A percentile compares a stretch with the other conserved stretches of the same genome.
These are phyloP conservation scores for Boletus speciosus DNA, from an alignment of 768 basidiomycete genomes.

Conservation along the genomic window DNA sequence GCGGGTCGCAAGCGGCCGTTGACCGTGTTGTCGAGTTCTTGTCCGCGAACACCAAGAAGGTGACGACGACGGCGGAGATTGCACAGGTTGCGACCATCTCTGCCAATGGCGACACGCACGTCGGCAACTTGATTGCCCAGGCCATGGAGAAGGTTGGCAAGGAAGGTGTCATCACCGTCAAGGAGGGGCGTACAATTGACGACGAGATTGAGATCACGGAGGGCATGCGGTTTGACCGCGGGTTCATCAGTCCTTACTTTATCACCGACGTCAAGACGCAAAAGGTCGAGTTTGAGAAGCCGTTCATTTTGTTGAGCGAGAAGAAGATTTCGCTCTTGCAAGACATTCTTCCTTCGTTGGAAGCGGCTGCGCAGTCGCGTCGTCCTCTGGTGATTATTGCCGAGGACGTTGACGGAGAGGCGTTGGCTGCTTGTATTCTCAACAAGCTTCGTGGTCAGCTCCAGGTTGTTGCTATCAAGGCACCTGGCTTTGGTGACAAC, in stretches of 20 bases:
- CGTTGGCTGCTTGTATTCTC: conserved; percentile 94
- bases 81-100: conserved; percentile 98
- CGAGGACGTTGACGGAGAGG: conserved; percentile 97
- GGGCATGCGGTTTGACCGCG: conserved; percentile 99
- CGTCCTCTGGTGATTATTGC: conserved; percentile 96
- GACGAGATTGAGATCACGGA: conserved; percentile 99
- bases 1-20: conserved; percentile 96
- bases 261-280: conserved; percentile 97
- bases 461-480: conserved; percentile 91
- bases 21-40: conserved; percentile 93
- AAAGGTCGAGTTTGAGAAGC: conserved; percentile 97
- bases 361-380: conserved; percentile 73
- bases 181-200: conserved; percentile 96
- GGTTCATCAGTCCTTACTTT: conserved; percentile 97
- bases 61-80: conserved; percentile 97
- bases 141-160: conserved; percentile 99
- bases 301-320: conserved; percentile 87
- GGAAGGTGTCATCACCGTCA: conserved; percentile 99
- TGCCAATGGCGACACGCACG: conserved; percentile 75
- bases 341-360: conserved; percentile 92
- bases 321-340: conserved; percentile 96
- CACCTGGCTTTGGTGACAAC: conserved; percentile 98
- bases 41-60: conserved; percentile 81
- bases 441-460: conserved; percentile 99
- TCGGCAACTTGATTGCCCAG: conserved; percentile 93